These are phyloP conservation scores for Mitragyna speciosa DNA, from an alignment of 257 asterid genomes.

Conservation along the genomic window DNA sequence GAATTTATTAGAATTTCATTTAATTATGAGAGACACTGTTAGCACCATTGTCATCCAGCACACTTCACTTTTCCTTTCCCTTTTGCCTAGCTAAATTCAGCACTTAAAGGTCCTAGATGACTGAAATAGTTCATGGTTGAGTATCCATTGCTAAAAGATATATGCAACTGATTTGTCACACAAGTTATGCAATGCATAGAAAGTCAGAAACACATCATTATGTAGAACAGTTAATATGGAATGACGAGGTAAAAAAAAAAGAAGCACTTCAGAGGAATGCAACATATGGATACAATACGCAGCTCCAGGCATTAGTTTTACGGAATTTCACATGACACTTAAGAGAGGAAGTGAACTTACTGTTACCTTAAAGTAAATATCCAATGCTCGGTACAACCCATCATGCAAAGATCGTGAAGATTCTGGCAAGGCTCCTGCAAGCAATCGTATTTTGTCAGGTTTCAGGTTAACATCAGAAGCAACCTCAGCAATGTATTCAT, in stretches of 20 bases:
- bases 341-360: slow-evolving; percentile 1
- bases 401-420: slow-evolving; percentile 88
- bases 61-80: background rate
- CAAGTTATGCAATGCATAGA: background rate
- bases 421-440: slow-evolving; percentile 86
- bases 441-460: slow-evolving; percentile 60
- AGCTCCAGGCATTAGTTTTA: background rate
- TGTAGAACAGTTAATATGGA: background rate
- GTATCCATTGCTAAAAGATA: background rate
- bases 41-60: background rate
- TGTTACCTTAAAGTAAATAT: slow-evolving; percentile 81
- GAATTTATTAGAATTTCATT: background rate
- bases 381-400: slow-evolving; percentile 89
- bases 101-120: background rate
- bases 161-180: background rate
- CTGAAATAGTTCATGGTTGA: background rate
- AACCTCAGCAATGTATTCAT: slow-evolving; percentile 79
- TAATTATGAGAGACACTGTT: background rate
- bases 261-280: background rate
- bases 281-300: background rate
- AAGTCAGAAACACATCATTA: background rate
- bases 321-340: background rate
- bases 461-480: slow-evolving; percentile 94
- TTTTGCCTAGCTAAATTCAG: background rate
- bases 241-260: background rate